Evolutionary conservation across 495 filamentous ascomycete species (phyloP).

Genomic region (Letharia lupina): DNA sequence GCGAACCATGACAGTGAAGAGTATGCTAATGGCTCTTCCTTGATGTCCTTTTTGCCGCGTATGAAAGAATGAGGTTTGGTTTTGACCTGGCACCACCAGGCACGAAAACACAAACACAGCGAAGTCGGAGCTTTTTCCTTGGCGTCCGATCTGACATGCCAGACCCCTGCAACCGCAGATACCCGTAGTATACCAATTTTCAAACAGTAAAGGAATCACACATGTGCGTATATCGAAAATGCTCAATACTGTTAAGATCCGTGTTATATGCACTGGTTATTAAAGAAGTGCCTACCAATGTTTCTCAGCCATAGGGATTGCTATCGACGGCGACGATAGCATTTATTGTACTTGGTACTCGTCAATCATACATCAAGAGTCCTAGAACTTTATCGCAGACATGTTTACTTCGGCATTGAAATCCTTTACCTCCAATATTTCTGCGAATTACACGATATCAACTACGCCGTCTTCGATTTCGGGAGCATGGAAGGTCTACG

Average conservation of each 20-base stretch:
- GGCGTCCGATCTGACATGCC: not conserved
- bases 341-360: not conserved
- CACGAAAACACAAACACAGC: not conserved
- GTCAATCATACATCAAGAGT: not conserved
- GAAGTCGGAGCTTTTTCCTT: constrained; percentile 1
- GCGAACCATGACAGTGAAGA: not conserved
- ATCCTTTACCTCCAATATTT: constrained; percentile 85
- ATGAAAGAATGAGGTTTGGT: not conserved
- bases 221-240: not conserved
- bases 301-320: not conserved
- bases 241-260: not conserved
- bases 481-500: constrained; percentile 94
- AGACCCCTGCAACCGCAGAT: not conserved
- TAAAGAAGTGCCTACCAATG: not conserved
- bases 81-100: not conserved
- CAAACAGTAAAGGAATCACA: not conserved
- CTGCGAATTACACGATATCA: constrained; percentile 76
- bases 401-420: constrained; percentile 93
- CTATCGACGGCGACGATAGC: not conserved
- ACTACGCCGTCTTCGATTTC: constrained; percentile 59
- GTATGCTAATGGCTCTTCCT: not conserved
- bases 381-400: constrained; percentile 23
- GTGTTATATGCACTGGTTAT: not conserved
- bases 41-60: not conserved
- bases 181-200: not conserved